phyloP scores from a whole-genome alignment of 1,139 yeast genomes.

The Hyphopichia pseudoburtonii region DNA sequence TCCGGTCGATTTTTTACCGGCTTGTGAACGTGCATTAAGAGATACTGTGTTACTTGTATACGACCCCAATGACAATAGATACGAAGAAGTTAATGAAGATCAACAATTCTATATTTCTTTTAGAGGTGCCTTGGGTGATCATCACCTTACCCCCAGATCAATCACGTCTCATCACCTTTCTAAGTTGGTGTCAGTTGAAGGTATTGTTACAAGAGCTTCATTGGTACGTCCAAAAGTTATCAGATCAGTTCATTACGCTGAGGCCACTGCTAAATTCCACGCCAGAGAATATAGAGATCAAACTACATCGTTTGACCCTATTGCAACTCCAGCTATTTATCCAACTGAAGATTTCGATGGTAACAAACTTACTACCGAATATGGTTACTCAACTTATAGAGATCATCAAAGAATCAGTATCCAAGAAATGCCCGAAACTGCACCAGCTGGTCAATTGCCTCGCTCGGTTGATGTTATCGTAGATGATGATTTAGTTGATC shows the following conservation, averaged over 20 bases:
- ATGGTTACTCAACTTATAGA: slow-evolving; percentile 88
- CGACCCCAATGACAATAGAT: slow-evolving; percentile 54
- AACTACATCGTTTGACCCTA: slow-evolving; percentile 86
- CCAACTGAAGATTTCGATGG: slow-evolving; percentile 95
- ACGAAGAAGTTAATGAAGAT: slow-evolving; percentile 54
- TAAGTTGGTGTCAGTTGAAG: slow-evolving; percentile 85
- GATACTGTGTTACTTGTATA: slow-evolving; percentile 74
- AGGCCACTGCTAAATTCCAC: slow-evolving; percentile 77
- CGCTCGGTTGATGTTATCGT: slow-evolving; percentile 86
- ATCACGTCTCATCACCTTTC: slow-evolving; percentile 76
- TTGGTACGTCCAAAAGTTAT: slow-evolving; percentile 89
- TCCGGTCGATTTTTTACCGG: slow-evolving; percentile 88
- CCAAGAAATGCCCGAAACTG: slow-evolving; percentile 98
- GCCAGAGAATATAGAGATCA: slow-evolving; percentile 93
- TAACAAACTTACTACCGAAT: slow-evolving; percentile 82
- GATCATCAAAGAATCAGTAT: slow-evolving; percentile 93
- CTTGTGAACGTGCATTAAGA: slow-evolving; percentile 83
- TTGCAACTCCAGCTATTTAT: slow-evolving; percentile 81
- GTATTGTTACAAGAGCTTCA: slow-evolving; percentile 93
- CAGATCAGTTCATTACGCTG: slow-evolving; percentile 93
- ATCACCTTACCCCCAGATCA: slow-evolving; percentile 85
- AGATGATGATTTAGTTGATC: slow-evolving; percentile 93
- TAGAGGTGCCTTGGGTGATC: slow-evolving; percentile 90
- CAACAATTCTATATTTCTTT: slow-evolving; percentile 77
- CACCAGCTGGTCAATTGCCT: slow-evolving; percentile 98